These are phyloP conservation scores for Solanum hybrid DNA, from an alignment of 305 asterid genomes.

Conservation along the genomic window DNA sequence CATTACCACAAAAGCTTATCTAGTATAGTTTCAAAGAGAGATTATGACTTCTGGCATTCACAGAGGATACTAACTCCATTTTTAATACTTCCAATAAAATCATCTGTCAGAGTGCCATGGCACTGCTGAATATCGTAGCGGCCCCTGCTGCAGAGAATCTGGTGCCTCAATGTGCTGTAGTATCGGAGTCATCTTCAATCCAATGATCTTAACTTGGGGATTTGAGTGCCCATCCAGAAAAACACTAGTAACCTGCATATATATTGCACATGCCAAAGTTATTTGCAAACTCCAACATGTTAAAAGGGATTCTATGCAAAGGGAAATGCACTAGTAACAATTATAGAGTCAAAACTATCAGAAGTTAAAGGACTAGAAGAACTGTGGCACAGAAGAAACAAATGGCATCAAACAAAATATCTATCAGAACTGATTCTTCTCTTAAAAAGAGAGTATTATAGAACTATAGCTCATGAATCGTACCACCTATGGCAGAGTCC, in stretches of 20 bases:
- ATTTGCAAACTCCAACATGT: not conserved
- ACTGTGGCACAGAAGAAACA: not conserved
- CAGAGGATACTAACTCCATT: not conserved
- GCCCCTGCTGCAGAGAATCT: slow-evolving; percentile 33
- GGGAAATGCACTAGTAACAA: not conserved
- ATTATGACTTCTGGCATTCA: not conserved
- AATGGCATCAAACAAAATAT: not conserved
- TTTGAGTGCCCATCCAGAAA: slow-evolving; percentile 78
- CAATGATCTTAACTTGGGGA: slow-evolving; percentile 49
- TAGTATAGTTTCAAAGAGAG: not conserved
- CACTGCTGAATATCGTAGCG: slow-evolving; percentile 39
- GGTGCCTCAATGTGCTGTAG: slow-evolving; percentile 44
- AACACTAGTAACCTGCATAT: slow-evolving; percentile 43
- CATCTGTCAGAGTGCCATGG: not conserved
- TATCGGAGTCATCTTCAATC: slow-evolving; percentile 50
- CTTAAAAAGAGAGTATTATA: too few species aligned
- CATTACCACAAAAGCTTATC: not conserved
- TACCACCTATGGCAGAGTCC: not conserved
- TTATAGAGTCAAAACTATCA: not conserved
- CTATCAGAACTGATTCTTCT: not conserved
- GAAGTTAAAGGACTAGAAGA: not conserved
- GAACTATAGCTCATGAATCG: not conserved
- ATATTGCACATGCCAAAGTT: not conserved
- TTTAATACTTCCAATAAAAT: not conserved
- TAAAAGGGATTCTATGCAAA: not conserved